Base-by-base conservation (phyloP, 2,329 filamentous ascomycete species). In the Epichloe baconii region DNA sequence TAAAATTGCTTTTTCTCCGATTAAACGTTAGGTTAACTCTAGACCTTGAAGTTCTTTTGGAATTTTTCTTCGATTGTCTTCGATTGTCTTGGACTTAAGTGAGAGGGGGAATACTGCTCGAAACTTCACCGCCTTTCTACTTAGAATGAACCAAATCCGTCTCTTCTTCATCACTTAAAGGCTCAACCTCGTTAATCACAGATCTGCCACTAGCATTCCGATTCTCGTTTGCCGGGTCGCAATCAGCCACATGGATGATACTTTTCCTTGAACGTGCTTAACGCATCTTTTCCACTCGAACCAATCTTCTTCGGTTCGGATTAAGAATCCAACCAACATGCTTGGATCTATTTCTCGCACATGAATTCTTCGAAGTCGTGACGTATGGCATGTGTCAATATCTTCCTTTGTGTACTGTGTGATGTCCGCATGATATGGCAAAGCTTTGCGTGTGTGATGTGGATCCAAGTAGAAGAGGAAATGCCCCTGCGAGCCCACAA, bases 341-440 rank as follows among this genome's bases (percentile, higher is more conserved):
- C 89, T 96, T 0, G 93, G 93, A 61, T 98, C 93, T 87, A 98
- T 93, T 62, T 97, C 90, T 53, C 82, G 82, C 47, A 98, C 77
- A 58, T 93, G 84, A 34, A 98, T 75, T 51, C 86, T 79, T 38
- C 91, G 82, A 17, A 98, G 71, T 46, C 91, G 83, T 48, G 87
- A 79, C 0, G 90, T 97, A 64, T 98, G 91, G 62, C 88, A 96
- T 1, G 85, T 85, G 51, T 84, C 79, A 15, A 95, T 65, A 53
- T 97, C 89, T 58, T 87, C 84, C 7, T 72, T 61, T 0, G 81
- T 81, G 61, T 89, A 88, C 1, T 79, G 68, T 6, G 70, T 66
- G 1, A 74, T 64, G 46, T 81, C 66, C 31, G 74, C 65, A 55
- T 79, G 77, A 56, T 83, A 84, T 0, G 85, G 67, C 2, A 96